A percentile compares a stretch with the other conserved stretches of the same genome.
Conservation (phyloP, 768 basidiomycete species). For the Lentinus brumalis region DNA sequence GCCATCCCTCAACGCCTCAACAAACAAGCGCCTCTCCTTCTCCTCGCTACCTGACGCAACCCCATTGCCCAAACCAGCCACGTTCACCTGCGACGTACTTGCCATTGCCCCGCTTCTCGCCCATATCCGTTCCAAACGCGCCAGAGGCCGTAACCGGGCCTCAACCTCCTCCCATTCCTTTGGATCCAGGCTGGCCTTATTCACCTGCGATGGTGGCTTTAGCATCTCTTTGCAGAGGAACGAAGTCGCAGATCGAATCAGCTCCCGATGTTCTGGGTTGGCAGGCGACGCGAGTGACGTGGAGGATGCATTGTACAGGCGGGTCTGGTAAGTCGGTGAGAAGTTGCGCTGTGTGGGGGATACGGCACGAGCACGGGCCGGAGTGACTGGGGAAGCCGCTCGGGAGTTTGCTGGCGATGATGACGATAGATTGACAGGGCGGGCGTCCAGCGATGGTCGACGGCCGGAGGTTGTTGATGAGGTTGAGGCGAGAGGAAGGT, state of each 20-base stretch:
- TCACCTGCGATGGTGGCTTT: constrained; percentile 59
- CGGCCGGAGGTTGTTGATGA: constrained; percentile 32
- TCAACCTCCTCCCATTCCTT: constrained; percentile 80
- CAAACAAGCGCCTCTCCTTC: constrained; percentile 70
- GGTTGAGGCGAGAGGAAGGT: constrained; percentile 43
- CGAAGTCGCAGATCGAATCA: constrained; percentile 65
- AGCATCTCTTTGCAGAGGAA: constrained; percentile 68
- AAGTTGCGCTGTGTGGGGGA: constrained; percentile 30
- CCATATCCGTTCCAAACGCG: constrained; percentile 77
- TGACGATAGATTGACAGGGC: constrained; percentile 31
- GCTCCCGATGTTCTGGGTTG: constrained; percentile 64
- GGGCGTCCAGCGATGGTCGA: constrained; percentile 38
- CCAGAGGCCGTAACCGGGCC: constrained; percentile 57
- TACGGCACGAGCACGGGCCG: constrained; percentile 44
- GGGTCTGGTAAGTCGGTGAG: constrained; percentile 48
- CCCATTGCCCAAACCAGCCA: constrained; percentile 33
- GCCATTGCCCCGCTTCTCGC: constrained; percentile 57
- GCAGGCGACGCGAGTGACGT: constrained; percentile 49
- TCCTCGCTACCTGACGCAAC: constrained; percentile 65
- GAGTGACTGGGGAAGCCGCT: constrained; percentile 41
- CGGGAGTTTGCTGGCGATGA: constrained; percentile 43
- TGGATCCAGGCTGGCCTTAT: constrained; percentile 47
- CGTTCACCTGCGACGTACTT: constrained; percentile 40
- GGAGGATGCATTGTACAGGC: constrained; percentile 61
- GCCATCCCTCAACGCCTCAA: constrained; percentile 80